These are phyloP conservation scores for Coemansia umbellata DNA, from an alignment of 192 early-diverging fungal species.

Conservation along the genomic window DNA sequence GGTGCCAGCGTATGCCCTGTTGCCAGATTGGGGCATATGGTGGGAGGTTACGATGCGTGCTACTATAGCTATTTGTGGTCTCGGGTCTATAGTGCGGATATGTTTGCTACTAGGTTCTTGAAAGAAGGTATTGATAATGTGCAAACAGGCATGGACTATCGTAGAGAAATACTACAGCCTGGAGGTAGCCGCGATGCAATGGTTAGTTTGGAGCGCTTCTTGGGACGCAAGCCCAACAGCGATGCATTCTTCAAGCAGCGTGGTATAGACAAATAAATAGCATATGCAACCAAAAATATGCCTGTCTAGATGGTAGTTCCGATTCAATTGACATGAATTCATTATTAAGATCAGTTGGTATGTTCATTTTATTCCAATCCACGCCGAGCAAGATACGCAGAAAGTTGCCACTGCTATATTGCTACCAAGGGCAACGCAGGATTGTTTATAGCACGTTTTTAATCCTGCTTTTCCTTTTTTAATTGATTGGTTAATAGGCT, in stretches of 20 bases:
- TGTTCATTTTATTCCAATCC: too few relatives aligned
- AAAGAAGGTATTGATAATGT: constrained; percentile 43
- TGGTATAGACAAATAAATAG: too few relatives aligned
- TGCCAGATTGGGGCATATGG: constrained; percentile 59
- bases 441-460: too few relatives aligned
- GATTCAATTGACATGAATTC: too few relatives aligned
- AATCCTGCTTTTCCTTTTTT: too few relatives aligned
- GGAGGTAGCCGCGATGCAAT: constrained; percentile 58
- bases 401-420: too few relatives aligned
- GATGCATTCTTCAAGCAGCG: constrained; percentile 67
- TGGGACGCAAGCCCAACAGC: constrained; percentile 68
- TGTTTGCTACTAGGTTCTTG: constrained; percentile 68
- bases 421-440: too few relatives aligned
- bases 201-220: constrained; percentile 63
- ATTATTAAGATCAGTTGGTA: too few relatives aligned
- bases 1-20: constrained; percentile 26
- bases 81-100: constrained; percentile 73
- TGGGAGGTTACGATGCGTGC: constrained; percentile 65
- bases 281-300: too few relatives aligned
- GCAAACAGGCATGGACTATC: constrained; percentile 5
- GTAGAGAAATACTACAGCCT: constrained; percentile 6
- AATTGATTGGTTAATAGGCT: too few relatives aligned
- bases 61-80: constrained; percentile 76
- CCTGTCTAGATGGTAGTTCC: too few relatives aligned
- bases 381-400: too few relatives aligned